A percentile compares a stretch with the other conserved stretches of the same genome.
Evolutionary conservation across 1,284 basidiomycete species (phyloP).

Genomic region (Puccinia hordei): DNA sequence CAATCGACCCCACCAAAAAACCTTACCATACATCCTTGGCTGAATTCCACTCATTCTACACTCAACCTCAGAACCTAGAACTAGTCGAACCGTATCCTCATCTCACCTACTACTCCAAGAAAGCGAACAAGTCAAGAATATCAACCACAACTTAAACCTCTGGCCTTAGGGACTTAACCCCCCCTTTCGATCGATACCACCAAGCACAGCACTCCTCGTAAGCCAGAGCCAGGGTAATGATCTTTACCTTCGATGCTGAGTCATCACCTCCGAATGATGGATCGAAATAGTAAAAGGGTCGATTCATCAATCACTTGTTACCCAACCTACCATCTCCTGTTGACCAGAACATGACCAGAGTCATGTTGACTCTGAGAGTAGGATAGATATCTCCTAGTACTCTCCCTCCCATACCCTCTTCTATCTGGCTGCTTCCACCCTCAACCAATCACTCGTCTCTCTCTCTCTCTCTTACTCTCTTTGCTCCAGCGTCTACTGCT

Average conservation of each 20-base stretch:
- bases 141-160: no score
- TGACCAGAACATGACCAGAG: not conserved
- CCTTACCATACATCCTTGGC: not conserved
- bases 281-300: slow-evolving; percentile 19
- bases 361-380: not conserved
- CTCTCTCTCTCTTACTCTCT: not conserved
- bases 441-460: not conserved
- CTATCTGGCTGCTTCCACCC: not conserved
- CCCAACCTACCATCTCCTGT: not conserved
- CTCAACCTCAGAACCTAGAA: not conserved
- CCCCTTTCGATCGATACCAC: no score
- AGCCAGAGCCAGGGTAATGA: not conserved
- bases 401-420: not conserved
- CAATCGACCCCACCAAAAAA: not conserved
- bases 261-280: slow-evolving; percentile 4
- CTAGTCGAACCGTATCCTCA: no score
- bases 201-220: no score
- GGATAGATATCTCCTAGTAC: not conserved
- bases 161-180: no score
- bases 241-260: not conserved
- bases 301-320: not conserved
- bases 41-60: not conserved
- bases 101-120: no score
- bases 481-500: not conserved
- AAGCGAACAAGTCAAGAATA: no score